A percentile compares a stretch with the other conserved stretches of the same genome.
These are phyloP conservation scores for Remersonia thermophila DNA, from an alignment of 2,329 filamentous ascomycete species.

Conservation along the genomic window DNA sequence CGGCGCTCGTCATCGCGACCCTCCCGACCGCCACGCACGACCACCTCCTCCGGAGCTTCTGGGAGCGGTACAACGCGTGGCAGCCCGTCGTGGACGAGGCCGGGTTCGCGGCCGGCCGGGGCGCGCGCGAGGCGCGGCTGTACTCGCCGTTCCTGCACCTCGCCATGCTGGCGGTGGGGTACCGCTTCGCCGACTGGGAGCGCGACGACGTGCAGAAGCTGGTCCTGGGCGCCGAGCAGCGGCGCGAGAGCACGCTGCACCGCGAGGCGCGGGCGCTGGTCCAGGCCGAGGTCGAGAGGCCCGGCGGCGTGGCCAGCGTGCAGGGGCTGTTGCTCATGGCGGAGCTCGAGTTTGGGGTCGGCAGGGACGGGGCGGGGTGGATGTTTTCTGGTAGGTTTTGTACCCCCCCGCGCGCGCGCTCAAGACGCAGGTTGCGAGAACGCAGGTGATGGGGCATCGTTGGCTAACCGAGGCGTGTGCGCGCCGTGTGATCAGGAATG, in stretches of 20 bases:
- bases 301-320: slow-evolving; percentile 39
- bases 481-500: slow-evolving; percentile 24
- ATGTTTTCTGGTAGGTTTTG: slow-evolving; percentile 39
- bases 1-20: slow-evolving; percentile 35
- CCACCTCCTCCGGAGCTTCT: slow-evolving; percentile 40
- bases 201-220: slow-evolving; percentile 37
- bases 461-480: neutral
- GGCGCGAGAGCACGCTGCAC: slow-evolving; percentile 38
- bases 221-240: slow-evolving; percentile 23
- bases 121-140: slow-evolving; percentile 33
- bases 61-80: slow-evolving; percentile 37
- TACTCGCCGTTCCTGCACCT: slow-evolving; percentile 42
- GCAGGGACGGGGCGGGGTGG: slow-evolving; percentile 41
- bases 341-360: slow-evolving; percentile 41
- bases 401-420: too few relatives aligned
- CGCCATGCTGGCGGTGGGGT: slow-evolving; percentile 39
- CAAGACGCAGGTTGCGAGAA: slow-evolving; percentile 14
- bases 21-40: slow-evolving; percentile 35
- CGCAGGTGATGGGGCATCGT: too few relatives aligned
- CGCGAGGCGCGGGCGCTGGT: slow-evolving; percentile 42
- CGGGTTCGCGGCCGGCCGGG: slow-evolving; percentile 36
- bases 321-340: slow-evolving; percentile 39
- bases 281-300: slow-evolving; percentile 38
- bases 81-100: slow-evolving; percentile 36
- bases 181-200: slow-evolving; percentile 35